A percentile compares a stretch with the other conserved stretches of the same genome.
Conservation (phyloP, 1,139 yeast genomes). For the Yamadazyma mexicana region DNA sequence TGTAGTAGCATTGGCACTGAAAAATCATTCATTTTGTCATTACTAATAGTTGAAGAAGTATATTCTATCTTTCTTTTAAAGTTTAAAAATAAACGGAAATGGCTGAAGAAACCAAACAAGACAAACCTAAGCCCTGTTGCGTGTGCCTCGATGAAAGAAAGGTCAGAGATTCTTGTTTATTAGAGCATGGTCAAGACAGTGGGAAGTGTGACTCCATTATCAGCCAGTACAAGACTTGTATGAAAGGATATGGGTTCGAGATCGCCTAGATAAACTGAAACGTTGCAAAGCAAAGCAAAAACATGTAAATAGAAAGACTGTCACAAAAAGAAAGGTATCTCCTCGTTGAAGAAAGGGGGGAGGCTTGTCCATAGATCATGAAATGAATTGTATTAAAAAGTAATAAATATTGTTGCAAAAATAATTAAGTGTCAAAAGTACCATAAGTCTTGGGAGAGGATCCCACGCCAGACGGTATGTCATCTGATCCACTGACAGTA, state of each 20-base stretch:
- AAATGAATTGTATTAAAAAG: background rate
- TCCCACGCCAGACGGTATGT: background rate
- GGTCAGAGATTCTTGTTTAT: conserved; percentile 80
- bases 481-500: background rate
- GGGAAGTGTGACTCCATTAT: conserved; percentile 79
- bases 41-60: background rate
- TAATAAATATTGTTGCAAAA: conserved; percentile 1
- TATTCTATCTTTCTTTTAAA: no score
- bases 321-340: no score
- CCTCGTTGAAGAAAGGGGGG: no score
- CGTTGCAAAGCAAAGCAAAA: no score
- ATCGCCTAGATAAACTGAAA: conserved; percentile 15
- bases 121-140: conserved; percentile 92
- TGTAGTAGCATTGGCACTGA: background rate
- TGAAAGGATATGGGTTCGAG: conserved; percentile 87
- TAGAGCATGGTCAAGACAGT: conserved; percentile 79
- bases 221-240: conserved; percentile 73
- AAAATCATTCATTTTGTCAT: background rate
- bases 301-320: no score
- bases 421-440: conserved; percentile 6
- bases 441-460: conserved; percentile 7
- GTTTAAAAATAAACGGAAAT: background rate
- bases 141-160: conserved; percentile 89
- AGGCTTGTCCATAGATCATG: background rate
- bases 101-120: conserved; percentile 16